Evolutionary conservation across 192 early-diverging fungal genomes (phyloP), one percentile per base, ranked within the genome.

Genomic region (Coemansia sp.): DNA sequence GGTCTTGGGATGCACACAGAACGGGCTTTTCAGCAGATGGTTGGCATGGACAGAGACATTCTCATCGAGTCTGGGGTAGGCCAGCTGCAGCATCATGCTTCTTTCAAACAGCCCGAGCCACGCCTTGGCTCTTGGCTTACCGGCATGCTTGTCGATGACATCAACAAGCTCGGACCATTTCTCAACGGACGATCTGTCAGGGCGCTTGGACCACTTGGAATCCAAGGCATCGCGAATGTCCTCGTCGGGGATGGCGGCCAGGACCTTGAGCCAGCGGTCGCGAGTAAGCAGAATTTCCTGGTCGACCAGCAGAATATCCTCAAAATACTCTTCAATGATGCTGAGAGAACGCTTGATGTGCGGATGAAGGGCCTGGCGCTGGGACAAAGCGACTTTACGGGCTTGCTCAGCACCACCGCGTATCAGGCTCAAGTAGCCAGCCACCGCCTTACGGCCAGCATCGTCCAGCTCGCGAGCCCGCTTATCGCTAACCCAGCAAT

Each of bases 401-500:
- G 71, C 67, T 63, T 83, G 64, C 51, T 89, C 80, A 14, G 89
- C 79, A 10, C 93, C 89, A 16, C 93, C 93, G 66, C 88, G 64
- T 34, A 89, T 61, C 20, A 98, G 80, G 48, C 87, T 87, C 31
- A 98, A 46, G 65, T 92, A 98, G 10, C 83, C 67, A 0, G 93
- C 88, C 39, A 98, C 88, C 0, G 93, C 87, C 31, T 84, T 82
- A 44, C 96, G 76, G n/a, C 81, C 83, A 8, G 89, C 83, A 45
- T 89, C 84, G 46, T 81, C 84, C 56, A 98, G 64, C 53, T 81
- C 67, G 7, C 91, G 82, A 5, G 96, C 96, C 11, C 84, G 73
- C 50, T 92, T 88, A 66, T 98, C 96, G 47, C 86, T 89, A 16
- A 98, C 87, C 96, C 96, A 98, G 80, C 94, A 96, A 83, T 98